Evolutionary conservation across 768 basidiomycete species (phyloP).

Genomic region (Chiua virens): DNA sequence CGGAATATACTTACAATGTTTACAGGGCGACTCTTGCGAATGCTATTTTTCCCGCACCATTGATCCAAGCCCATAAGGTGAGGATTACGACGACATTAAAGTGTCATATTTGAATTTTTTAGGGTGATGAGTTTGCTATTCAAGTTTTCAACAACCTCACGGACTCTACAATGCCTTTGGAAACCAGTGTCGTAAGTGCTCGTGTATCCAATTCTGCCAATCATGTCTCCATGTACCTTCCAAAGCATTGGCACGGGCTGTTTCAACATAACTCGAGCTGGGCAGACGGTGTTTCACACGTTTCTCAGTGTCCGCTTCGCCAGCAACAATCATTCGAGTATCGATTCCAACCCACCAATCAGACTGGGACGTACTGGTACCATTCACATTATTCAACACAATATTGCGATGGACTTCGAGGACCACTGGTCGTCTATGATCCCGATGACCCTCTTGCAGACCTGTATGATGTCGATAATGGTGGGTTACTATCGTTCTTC

Average conservation of each 20-base stretch:
- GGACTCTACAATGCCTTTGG: slow-evolving; percentile 45
- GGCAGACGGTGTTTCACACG: slow-evolving; percentile 32
- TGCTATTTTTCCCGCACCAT: slow-evolving; percentile 43
- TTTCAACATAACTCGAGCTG: slow-evolving; percentile 20
- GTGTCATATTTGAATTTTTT: neutral
- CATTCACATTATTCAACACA: slow-evolving; percentile 36
- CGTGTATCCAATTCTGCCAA: slow-evolving; percentile 2
- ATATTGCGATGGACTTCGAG: slow-evolving; percentile 39
- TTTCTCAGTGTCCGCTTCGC: slow-evolving; percentile 42
- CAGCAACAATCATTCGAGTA: slow-evolving; percentile 36
- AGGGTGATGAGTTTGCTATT: slow-evolving; percentile 39
- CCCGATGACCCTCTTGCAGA: slow-evolving; percentile 37
- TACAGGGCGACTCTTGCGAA: slow-evolving; percentile 39
- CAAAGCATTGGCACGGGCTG: slow-evolving; percentile 27
- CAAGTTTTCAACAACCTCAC: slow-evolving; percentile 45
- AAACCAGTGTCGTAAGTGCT: slow-evolving; percentile 39
- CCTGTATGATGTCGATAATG: slow-evolving; percentile 46
- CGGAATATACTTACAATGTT: neutral
- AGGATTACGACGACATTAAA: neutral
- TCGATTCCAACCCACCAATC: slow-evolving; percentile 28
- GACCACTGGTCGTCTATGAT: slow-evolving; percentile 40
- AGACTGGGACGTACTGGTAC: slow-evolving; percentile 47
- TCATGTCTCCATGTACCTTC: slow-evolving; percentile 14
- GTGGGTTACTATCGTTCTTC: slow-evolving; percentile 14
- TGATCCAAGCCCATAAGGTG: slow-evolving; percentile 41